Percentiles rank a stretch among this genome's conserved stretches.
phyloP scores from a whole-genome alignment of 495 filamentous ascomycete species.

The Tuber indicum region DNA sequence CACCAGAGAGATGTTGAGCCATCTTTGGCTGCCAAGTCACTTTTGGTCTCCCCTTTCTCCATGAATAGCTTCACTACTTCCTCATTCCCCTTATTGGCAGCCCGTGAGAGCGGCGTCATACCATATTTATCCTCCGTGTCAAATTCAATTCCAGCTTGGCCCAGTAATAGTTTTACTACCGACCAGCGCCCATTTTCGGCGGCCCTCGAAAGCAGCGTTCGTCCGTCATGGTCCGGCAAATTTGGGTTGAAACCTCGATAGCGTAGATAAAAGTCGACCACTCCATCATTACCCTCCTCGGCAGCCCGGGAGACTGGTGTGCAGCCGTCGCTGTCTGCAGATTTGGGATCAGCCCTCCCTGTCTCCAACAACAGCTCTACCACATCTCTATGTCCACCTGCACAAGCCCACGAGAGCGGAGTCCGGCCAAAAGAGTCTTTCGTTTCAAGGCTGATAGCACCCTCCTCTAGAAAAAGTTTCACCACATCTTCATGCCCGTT shows the following conservation, averaged over 20 bases:
- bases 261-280: slow-evolving; percentile 14
- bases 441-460: slow-evolving; percentile 12
- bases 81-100: slow-evolving; percentile 26
- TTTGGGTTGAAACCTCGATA: slow-evolving; percentile 3
- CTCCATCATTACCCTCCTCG: slow-evolving; percentile 6
- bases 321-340: background rate
- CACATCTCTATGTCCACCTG: slow-evolving; percentile 23
- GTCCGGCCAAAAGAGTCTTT: slow-evolving; percentile 24
- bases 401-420: slow-evolving; percentile 45
- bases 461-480: background rate
- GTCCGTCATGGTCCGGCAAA: slow-evolving; percentile 10
- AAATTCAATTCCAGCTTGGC: background rate
- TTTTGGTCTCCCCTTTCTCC: slow-evolving; percentile 13
- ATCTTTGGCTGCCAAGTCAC: slow-evolving; percentile 12
- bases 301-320: slow-evolving; percentile 27
- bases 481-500: slow-evolving; percentile 22
- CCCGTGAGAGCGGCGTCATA: slow-evolving; percentile 27
- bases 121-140: slow-evolving; percentile 15
- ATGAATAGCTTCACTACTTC: slow-evolving; percentile 32
- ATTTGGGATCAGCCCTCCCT: slow-evolving; percentile 10
- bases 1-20: slow-evolving; percentile 16
- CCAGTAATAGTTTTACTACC: slow-evolving; percentile 32
- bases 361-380: slow-evolving; percentile 31
- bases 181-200: slow-evolving; percentile 18
- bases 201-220: slow-evolving; percentile 27